Conservation (phyloP, 2,329 filamentous ascomycete genomes). For the Colletotrichum spaethianum region DNA sequence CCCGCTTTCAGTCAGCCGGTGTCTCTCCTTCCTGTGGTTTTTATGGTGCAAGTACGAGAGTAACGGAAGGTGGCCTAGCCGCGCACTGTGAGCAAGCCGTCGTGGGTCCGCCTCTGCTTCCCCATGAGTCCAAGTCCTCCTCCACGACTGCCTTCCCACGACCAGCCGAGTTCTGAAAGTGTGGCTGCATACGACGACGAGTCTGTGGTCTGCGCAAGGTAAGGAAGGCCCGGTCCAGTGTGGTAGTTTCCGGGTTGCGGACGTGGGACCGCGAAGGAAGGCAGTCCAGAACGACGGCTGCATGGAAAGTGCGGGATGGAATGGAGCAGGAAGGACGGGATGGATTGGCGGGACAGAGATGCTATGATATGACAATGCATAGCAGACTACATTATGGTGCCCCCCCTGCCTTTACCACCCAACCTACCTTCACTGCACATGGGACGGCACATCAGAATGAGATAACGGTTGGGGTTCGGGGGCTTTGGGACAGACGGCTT, state of each 20-base stretch:
- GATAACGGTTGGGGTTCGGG: constrained; percentile 25
- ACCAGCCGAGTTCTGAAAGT: neutral
- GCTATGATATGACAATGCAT: neutral
- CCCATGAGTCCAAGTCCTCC: neutral
- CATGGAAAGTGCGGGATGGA: constrained; percentile 27
- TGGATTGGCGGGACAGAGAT: constrained; percentile 31
- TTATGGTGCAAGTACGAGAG: neutral
- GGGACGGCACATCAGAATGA: no score
- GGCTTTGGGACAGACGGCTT: neutral
- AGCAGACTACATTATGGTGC: constrained; percentile 9
- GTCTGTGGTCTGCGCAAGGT: neutral
- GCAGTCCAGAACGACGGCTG: constrained; percentile 5
- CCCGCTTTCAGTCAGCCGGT: constrained; percentile 8
- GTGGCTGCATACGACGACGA: neutral
- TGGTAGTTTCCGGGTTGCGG: neutral
- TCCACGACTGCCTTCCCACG: neutral
- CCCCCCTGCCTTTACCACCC: constrained; percentile 19
- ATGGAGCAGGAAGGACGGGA: constrained; percentile 27
- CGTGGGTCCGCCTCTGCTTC: constrained; percentile 6
- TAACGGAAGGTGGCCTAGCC: neutral
- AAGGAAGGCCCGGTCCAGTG: neutral
- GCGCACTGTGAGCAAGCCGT: neutral
- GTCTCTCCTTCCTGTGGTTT: neutral
- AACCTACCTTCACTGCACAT: no score
- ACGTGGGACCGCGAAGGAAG: neutral